A percentile compares a stretch with the other conserved stretches of the same genome.
phyloP scores from a whole-genome alignment of 306 rosid species.

The Glycyrrhiza uralensis region DNA sequence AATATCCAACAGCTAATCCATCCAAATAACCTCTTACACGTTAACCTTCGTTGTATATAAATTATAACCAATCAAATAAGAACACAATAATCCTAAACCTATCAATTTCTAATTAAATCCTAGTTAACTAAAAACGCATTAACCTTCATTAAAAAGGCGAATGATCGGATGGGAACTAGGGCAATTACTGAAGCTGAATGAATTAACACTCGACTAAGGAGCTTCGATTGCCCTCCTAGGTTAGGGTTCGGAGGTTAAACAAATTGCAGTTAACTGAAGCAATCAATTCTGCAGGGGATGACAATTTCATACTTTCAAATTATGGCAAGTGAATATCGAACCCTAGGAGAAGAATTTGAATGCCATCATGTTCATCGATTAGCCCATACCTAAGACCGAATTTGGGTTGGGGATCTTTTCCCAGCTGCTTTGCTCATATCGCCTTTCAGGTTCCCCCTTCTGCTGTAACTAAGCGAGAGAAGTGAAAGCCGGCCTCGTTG shows the following conservation, averaged over 20 bases:
- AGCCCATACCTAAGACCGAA: too few species aligned
- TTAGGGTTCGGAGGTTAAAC: constrained; percentile 5
- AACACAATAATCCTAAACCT: background rate
- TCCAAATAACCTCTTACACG: background rate
- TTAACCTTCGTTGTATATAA: background rate
- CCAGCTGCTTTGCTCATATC: too few species aligned
- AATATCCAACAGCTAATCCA: background rate
- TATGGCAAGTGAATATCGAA: too few species aligned
- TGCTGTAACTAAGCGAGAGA: too few species aligned
- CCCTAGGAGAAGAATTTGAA: too few species aligned
- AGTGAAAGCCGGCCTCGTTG: too few species aligned
- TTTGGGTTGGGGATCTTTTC: too few species aligned
- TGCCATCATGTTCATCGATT: too few species aligned
- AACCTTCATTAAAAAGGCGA: background rate
- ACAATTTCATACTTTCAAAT: too few species aligned
- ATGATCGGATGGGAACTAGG: background rate
- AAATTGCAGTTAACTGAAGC: too few species aligned
- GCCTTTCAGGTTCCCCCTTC: too few species aligned
- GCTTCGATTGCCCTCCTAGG: background rate
- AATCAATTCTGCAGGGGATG: too few species aligned
- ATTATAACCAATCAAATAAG: background rate
- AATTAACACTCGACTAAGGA: constrained; percentile 4
- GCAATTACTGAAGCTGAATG: background rate
- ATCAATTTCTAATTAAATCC: background rate
- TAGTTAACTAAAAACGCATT: background rate